Conservation (phyloP, 129 eudicot genomes). For the Logfia minima region DNA sequence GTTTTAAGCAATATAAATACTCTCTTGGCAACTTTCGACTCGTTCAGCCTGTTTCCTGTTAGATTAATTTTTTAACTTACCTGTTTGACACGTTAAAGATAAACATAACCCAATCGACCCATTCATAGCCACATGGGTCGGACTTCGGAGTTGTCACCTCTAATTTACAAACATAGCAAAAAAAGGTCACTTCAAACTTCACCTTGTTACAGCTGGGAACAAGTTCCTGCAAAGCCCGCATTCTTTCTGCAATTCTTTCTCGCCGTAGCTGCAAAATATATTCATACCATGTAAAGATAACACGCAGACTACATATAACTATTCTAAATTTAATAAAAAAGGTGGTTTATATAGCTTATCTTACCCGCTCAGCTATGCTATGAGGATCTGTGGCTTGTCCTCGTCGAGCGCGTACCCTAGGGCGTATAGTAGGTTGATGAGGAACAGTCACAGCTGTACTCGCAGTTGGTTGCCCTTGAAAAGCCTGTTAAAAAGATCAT, state of each 20-base stretch:
- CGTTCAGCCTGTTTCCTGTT: too few relatives aligned
- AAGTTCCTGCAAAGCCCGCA: conserved; percentile 95
- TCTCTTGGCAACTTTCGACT: too few relatives aligned
- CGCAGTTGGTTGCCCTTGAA: conserved; percentile 76
- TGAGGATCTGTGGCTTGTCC: conserved; percentile 99
- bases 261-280: conserved; percentile 66
- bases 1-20: too few relatives aligned
- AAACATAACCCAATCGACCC: neutral
- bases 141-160: neutral
- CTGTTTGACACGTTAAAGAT: neutral
- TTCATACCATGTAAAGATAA: conserved; percentile 1
- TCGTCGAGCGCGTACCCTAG: conserved; percentile 91
- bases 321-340: neutral
- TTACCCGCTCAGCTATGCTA: conserved; percentile 96
- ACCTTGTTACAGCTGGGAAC: conserved; percentile 99
- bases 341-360: conserved; percentile 7
- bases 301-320: neutral
- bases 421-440: conserved; percentile 78
- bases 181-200: conserved; percentile 15
- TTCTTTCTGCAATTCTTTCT: conserved; percentile 95
- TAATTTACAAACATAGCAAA: neutral
- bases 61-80: too few relatives aligned
- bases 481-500: conserved; percentile 40
- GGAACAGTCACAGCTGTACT: conserved; percentile 71
- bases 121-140: neutral